Percentiles rank a stretch among this genome's conserved stretches.
phyloP scores from a whole-genome alignment of 2,329 filamentous ascomycete genomes.

The Exophiala calicioides region DNA sequence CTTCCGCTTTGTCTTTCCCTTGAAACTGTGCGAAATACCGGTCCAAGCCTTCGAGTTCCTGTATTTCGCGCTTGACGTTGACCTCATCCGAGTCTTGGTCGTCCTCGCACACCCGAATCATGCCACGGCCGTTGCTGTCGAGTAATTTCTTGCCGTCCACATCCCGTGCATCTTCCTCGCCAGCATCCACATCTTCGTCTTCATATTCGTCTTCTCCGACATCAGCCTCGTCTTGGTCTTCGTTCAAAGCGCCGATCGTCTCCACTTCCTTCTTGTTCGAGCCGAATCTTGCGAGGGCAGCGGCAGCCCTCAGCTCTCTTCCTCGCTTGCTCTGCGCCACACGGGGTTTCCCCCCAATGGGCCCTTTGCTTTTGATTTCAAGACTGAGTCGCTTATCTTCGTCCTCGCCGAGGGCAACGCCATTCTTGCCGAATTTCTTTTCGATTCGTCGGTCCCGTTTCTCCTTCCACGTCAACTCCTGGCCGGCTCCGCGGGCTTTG shows the following conservation, averaged over 20 bases:
- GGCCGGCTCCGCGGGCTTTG: slow-evolving; percentile 53
- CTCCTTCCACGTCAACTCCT: slow-evolving; percentile 66
- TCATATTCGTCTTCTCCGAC: slow-evolving; percentile 38
- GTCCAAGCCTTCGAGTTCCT: slow-evolving; percentile 61
- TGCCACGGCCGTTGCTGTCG: slow-evolving; percentile 65
- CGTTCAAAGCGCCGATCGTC: slow-evolving; percentile 32
- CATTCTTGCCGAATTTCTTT: slow-evolving; percentile 75
- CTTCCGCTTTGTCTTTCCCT: not conserved
- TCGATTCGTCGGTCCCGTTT: slow-evolving; percentile 69
- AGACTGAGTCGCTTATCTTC: slow-evolving; percentile 65
- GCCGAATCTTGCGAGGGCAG: slow-evolving; percentile 73
- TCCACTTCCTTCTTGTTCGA: slow-evolving; percentile 40
- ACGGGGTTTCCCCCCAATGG: slow-evolving; percentile 63
- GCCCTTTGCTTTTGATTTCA: slow-evolving; percentile 62
- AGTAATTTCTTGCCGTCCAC: slow-evolving; percentile 64
- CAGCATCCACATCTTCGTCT: slow-evolving; percentile 38
- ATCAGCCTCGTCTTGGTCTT: slow-evolving; percentile 43
- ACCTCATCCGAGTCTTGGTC: slow-evolving; percentile 63
- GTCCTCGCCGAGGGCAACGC: slow-evolving; percentile 69
- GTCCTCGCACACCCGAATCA: slow-evolving; percentile 75
- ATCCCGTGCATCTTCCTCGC: slow-evolving; percentile 60
- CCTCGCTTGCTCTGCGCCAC: slow-evolving; percentile 75
- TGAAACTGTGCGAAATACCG: slow-evolving; percentile 23
- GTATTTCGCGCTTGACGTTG: slow-evolving; percentile 63
- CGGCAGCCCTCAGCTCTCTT: slow-evolving; percentile 72